A percentile compares a stretch with the other conserved stretches of the same genome.
Conservation (phyloP, 192 early-diverging fungal genomes). For the Entomortierella chlamydospora region DNA sequence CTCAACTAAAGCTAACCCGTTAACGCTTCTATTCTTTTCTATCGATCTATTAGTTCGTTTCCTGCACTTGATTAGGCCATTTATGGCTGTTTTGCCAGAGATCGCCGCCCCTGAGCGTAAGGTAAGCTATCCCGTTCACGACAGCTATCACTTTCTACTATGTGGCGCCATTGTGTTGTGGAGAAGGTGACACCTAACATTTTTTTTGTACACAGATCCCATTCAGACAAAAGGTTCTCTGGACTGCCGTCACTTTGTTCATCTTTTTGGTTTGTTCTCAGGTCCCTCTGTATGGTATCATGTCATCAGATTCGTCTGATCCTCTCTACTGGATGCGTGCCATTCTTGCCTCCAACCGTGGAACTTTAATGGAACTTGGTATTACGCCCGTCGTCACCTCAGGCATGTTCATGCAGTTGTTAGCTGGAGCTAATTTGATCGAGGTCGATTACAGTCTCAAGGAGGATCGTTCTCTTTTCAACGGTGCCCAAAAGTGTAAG, state of each 20-base stretch:
- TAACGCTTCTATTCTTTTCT: too few species aligned
- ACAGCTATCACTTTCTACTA: background rate
- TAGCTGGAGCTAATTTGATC: conserved; percentile 98
- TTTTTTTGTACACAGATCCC: conserved; percentile 71
- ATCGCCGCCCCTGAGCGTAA: conserved; percentile 97
- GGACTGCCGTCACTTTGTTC: conserved; percentile 99
- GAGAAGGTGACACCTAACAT: background rate
- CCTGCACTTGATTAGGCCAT: conserved; percentile 96
- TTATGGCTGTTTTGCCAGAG: conserved; percentile 98
- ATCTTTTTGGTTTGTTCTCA: conserved; percentile 99
- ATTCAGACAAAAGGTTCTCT: conserved; percentile 98
- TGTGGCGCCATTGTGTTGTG: background rate
- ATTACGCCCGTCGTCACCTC: conserved; percentile 99
- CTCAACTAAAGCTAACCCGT: too few species aligned
- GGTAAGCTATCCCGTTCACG: conserved; percentile 58
- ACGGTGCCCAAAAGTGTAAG: conserved; percentile 96
- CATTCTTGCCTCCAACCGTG: conserved; percentile 99
- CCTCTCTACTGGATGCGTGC: conserved; percentile 99
- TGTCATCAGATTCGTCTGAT: conserved; percentile 99
- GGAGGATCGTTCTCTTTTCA: conserved; percentile 98
- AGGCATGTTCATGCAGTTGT: conserved; percentile 99
- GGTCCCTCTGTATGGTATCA: conserved; percentile 99
- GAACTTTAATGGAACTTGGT: conserved; percentile 99
- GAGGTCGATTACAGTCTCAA: conserved; percentile 99
- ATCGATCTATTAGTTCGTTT: conserved; percentile 79